A percentile compares a stretch with the other conserved stretches of the same genome.
These are phyloP conservation scores for Capronia epimyces DNA, from an alignment of 2,329 filamentous ascomycete species.

Conservation along the genomic window DNA sequence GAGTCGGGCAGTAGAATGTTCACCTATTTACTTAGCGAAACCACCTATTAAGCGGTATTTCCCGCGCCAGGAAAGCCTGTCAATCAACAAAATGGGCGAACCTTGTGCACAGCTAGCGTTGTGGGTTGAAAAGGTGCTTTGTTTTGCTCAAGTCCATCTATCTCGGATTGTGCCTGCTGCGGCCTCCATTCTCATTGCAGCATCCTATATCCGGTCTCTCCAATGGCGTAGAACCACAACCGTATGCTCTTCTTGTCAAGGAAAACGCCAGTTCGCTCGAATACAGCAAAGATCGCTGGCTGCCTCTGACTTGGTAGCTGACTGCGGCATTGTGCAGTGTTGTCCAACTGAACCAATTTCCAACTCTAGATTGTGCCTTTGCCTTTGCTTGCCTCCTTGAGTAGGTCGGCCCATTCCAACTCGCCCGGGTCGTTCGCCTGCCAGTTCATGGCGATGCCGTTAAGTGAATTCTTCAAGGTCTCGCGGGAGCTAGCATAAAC, in stretches of 20 bases:
- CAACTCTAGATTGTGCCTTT: slow-evolving; percentile 25
- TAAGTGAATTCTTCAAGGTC: slow-evolving; percentile 46
- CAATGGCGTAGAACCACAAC: slow-evolving; percentile 11
- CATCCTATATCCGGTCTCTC: slow-evolving; percentile 12
- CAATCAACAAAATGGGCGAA: neutral
- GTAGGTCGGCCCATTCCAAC: slow-evolving; percentile 33
- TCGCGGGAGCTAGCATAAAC: slow-evolving; percentile 48
- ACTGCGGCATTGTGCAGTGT: neutral
- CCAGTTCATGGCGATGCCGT: slow-evolving; percentile 34
- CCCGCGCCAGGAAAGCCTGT: neutral
- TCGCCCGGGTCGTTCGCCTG: slow-evolving; percentile 35
- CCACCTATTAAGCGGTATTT: too few relatives aligned
- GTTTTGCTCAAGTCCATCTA: slow-evolving; percentile 13
- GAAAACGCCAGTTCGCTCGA: slow-evolving; percentile 3
- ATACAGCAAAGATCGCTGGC: too few relatives aligned
- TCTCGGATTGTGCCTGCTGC: slow-evolving; percentile 12
- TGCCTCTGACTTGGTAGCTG: neutral
- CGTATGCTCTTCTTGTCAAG: slow-evolving; percentile 11
- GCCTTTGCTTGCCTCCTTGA: slow-evolving; percentile 34
- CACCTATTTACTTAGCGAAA: too few relatives aligned
- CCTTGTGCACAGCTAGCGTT: too few relatives aligned
- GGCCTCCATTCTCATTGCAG: slow-evolving; percentile 13
- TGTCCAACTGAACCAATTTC: slow-evolving; percentile 4
- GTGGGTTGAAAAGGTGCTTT: slow-evolving; percentile 4
- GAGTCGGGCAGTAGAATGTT: too few relatives aligned